These are phyloP conservation scores for Cicer cuneatum DNA, from an alignment of 306 rosid species.

Conservation along the genomic window DNA sequence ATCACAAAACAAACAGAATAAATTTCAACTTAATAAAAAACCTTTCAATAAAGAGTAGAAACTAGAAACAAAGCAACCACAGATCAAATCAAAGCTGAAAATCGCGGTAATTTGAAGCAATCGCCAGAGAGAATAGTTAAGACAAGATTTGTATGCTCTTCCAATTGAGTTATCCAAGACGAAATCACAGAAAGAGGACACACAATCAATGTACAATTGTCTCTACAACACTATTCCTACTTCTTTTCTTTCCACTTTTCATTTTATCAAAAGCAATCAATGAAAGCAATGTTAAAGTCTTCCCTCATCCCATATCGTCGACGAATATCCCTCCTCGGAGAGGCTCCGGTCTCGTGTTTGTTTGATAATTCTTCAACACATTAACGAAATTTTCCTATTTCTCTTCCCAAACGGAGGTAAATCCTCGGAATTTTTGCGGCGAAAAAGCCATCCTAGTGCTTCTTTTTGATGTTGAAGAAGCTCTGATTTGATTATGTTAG, in stretches of 20 bases:
- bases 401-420: constrained; percentile 81
- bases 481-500: too few relatives aligned
- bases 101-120: too few relatives aligned
- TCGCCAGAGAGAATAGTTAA: too few relatives aligned
- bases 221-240: constrained; percentile 12
- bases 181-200: constrained; percentile 85
- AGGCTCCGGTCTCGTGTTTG: constrained; percentile 59
- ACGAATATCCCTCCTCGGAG: constrained; percentile 80
- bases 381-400: constrained; percentile 58
- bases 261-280: constrained; percentile 64
- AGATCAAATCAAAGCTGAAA: too few relatives aligned
- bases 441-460: constrained; percentile 68
- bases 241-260: constrained; percentile 39
- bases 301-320: constrained; percentile 84
- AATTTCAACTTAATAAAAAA: too few relatives aligned
- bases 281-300: constrained; percentile 76
- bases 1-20: too few relatives aligned
- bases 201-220: constrained; percentile 56
- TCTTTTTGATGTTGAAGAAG: too few relatives aligned
- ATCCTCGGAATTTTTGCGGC: constrained; percentile 56
- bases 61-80: too few relatives aligned
- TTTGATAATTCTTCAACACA: constrained; percentile 62
- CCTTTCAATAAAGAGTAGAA: too few relatives aligned
- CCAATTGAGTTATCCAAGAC: constrained; percentile 68
- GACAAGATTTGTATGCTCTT: constrained; percentile 66